Percentiles rank a stretch among this genome's conserved stretches.
These are phyloP conservation scores for Ambrosiella beaveri DNA, from an alignment of 2,329 filamentous ascomycete species.

Conservation along the genomic window DNA sequence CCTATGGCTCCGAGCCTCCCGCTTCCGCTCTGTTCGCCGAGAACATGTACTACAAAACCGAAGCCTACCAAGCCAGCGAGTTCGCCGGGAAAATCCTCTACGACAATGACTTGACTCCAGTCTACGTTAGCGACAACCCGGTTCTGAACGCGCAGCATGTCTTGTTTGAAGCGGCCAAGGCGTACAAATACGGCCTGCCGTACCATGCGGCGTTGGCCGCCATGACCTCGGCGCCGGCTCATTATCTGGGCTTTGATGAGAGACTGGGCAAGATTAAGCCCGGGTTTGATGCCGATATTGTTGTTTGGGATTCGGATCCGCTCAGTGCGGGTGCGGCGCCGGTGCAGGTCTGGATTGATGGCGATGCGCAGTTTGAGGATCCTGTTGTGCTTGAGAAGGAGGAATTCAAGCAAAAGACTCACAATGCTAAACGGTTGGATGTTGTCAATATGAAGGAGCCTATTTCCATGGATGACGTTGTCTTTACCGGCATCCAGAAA, in stretches of 20 bases:
- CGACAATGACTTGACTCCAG: slow-evolving; percentile 45
- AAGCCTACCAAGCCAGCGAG: slow-evolving; percentile 47
- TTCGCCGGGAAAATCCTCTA: slow-evolving; percentile 49
- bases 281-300: slow-evolving; percentile 44
- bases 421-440: slow-evolving; percentile 24
- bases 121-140: slow-evolving; percentile 56
- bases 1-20: slow-evolving; percentile 35
- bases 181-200: slow-evolving; percentile 40
- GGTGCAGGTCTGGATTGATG: slow-evolving; percentile 47
- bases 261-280: slow-evolving; percentile 44
- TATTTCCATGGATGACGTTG: slow-evolving; percentile 22
- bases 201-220: slow-evolving; percentile 41
- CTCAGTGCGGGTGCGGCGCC: slow-evolving; percentile 41
- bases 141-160: slow-evolving; percentile 54
- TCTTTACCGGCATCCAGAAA: slow-evolving; percentile 38
- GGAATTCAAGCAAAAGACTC: slow-evolving; percentile 21
- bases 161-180: slow-evolving; percentile 46
- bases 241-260: slow-evolving; percentile 37
- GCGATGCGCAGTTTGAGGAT: slow-evolving; percentile 36
- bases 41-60: slow-evolving; percentile 56
- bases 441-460: slow-evolving; percentile 24
- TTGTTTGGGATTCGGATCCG: slow-evolving; percentile 46
- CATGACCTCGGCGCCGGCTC: slow-evolving; percentile 41
- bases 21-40: slow-evolving; percentile 50
- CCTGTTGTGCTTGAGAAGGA: slow-evolving; percentile 39